phyloP scores from a whole-genome alignment of 2,329 filamentous ascomycete genomes.

The Sphaerulina populicola region DNA sequence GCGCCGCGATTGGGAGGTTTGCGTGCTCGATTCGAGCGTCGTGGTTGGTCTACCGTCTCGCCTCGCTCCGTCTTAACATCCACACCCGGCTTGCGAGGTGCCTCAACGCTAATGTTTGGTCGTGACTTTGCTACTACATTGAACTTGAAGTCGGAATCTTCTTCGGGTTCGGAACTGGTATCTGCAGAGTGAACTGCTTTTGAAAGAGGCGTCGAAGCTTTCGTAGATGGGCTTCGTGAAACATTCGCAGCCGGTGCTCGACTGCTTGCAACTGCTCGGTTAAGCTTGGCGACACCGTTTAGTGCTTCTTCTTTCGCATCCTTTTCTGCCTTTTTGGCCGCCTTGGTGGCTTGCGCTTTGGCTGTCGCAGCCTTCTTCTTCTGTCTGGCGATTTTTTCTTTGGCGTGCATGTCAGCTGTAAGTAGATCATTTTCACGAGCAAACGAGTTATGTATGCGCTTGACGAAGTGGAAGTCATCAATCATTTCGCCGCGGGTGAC shows the following conservation, averaged over 20 bases:
- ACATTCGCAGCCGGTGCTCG: not conserved
- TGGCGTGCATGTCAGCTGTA: constrained; percentile 57
- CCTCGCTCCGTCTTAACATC: not conserved
- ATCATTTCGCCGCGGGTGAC: constrained; percentile 68
- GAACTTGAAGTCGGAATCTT: constrained; percentile 7
- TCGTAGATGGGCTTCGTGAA: constrained; percentile 1
- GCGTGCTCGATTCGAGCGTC: constrained; percentile 23
- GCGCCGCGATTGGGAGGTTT: constrained; percentile 14
- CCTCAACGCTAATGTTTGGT: not conserved
- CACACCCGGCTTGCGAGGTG: not conserved
- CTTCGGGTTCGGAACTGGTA: constrained; percentile 8
- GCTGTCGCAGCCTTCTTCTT: constrained; percentile 29
- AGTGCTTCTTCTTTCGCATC: constrained; percentile 7
- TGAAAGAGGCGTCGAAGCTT: not conserved
- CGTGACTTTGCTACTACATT: not conserved
- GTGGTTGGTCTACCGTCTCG: constrained; percentile 10
- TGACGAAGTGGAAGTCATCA: constrained; percentile 65
- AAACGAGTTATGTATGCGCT: constrained; percentile 79
- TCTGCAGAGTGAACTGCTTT: constrained; percentile 1
- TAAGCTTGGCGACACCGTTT: not conserved
- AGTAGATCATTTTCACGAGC: constrained; percentile 71
- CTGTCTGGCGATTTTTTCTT: constrained; percentile 43
- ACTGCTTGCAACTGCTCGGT: not conserved
- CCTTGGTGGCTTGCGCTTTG: constrained; percentile 27
- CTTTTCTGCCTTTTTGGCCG: constrained; percentile 23